Evolutionary conservation across 306 rosid species (phyloP).

Genomic region (Castanospermum australe): DNA sequence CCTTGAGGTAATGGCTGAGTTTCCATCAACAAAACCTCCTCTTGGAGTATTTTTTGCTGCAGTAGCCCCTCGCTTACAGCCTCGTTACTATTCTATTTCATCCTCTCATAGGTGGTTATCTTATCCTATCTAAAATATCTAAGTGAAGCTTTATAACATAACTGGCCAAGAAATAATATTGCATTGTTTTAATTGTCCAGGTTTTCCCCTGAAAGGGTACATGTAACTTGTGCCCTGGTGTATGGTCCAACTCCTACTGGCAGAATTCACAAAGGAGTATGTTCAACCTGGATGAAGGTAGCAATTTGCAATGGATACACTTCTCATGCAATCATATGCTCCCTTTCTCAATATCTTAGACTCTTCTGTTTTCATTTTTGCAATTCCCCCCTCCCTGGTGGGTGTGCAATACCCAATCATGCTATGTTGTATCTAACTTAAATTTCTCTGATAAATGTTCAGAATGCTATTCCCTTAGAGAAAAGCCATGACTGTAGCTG

Average conservation of each 20-base stretch:
- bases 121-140: conserved; percentile 12
- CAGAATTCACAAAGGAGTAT: conserved; percentile 92
- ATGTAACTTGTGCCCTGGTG: conserved; percentile 95
- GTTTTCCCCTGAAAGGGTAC: conserved; percentile 66
- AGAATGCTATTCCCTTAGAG: conserved; percentile 77
- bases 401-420: conserved; percentile 16
- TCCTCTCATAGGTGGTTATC: conserved; percentile 85
- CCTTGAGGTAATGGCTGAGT: conserved; percentile 90
- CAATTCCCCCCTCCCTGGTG: background rate
- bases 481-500: conserved; percentile 71
- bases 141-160: conserved; percentile 5
- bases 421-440: conserved; percentile 26
- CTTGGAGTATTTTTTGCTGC: conserved; percentile 98
- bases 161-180: background rate
- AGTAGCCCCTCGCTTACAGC: conserved; percentile 84
- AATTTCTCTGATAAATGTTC: conserved; percentile 34
- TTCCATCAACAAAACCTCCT: conserved; percentile 89
- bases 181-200: conserved; percentile 40
- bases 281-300: conserved; percentile 99
- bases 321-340: conserved; percentile 6
- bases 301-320: conserved; percentile 3
- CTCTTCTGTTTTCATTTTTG: background rate
- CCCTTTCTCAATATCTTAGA: conserved; percentile 2
- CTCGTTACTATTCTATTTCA: conserved; percentile 94
- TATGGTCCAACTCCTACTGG: conserved; percentile 88